Conservation (phyloP, 768 basidiomycete genomes). For the Amanita rubescens region DNA sequence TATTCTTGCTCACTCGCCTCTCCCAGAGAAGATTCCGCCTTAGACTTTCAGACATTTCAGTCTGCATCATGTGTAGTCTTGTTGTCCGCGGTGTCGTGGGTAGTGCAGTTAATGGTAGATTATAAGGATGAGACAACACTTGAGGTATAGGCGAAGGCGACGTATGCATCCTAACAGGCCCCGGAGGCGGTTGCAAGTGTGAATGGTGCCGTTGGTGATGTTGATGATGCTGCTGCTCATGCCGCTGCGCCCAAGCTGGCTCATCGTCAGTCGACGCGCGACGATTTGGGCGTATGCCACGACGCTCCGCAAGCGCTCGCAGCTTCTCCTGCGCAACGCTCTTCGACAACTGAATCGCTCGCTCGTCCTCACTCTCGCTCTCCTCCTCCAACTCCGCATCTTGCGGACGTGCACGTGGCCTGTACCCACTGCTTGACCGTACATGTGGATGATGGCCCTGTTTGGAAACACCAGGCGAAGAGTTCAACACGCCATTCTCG, state of each 20-base stretch:
- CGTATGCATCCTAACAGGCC: conserved; percentile 9
- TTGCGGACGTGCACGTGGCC: conserved; percentile 58
- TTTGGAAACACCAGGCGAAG: background rate
- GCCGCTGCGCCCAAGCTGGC: conserved; percentile 2
- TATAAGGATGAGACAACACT: conserved; percentile 55
- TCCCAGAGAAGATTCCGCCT: conserved; percentile 79
- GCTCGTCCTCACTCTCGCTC: conserved; percentile 42
- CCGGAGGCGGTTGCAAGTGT: conserved; percentile 8
- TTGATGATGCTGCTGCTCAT: background rate
- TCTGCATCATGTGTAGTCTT: conserved; percentile 73
- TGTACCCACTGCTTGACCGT: conserved; percentile 33
- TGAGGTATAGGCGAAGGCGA: conserved; percentile 44
- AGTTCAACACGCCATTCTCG: background rate
- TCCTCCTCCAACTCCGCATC: conserved; percentile 66
- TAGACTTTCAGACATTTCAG: conserved; percentile 80
- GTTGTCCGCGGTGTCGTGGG: conserved; percentile 85
- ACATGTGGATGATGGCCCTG: background rate
- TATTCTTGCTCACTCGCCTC: conserved; percentile 53
- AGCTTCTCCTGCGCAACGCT: conserved; percentile 67
- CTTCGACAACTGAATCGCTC: conserved; percentile 47
- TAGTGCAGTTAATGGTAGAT: conserved; percentile 54
- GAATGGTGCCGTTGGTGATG: conserved; percentile 9
- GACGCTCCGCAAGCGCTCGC: conserved; percentile 45
- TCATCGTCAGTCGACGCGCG: conserved; percentile 7
- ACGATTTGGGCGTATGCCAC: conserved; percentile 25